These are phyloP conservation scores for Paramecium caudatum DNA, from an alignment of 73 alveolate species.

Conservation along the genomic window DNA sequence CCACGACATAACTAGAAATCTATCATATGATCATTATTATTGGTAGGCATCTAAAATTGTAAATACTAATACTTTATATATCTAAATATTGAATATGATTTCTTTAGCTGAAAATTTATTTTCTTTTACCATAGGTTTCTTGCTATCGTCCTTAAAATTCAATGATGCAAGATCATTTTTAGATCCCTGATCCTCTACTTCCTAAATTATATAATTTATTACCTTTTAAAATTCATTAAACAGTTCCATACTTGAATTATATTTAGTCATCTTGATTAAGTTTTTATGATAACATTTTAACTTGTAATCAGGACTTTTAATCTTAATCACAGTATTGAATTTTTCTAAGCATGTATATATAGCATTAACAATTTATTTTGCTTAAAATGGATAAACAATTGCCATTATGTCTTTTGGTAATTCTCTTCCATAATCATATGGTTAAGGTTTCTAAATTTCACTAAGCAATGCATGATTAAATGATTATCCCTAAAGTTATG, in stretches of 20 bases:
- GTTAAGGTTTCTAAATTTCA: conserved; percentile 20
- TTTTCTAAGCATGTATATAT: conserved; percentile 55
- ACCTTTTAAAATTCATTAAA: conserved; percentile 39
- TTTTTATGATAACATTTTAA: conserved; percentile 68
- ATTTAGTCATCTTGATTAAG: conserved; percentile 44
- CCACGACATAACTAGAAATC: conserved; percentile 60
- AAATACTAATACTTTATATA: conserved; percentile 30
- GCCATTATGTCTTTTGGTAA: conserved; percentile 34
- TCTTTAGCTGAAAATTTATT: conserved; percentile 56
- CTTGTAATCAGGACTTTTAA: conserved; percentile 61
- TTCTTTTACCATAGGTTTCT: conserved; percentile 26
- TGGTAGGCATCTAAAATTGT: conserved; percentile 41
- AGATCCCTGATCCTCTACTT: conserved; percentile 56
- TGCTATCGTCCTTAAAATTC: conserved; percentile 52
- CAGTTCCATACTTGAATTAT: conserved; percentile 43
- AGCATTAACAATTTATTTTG: conserved; percentile 24
- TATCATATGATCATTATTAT: conserved; percentile 62
- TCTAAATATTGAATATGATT: conserved; percentile 49
- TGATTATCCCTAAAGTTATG: conserved; percentile 20
- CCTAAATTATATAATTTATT: neutral
- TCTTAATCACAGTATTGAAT: conserved; percentile 49
- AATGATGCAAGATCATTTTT: conserved; percentile 15
- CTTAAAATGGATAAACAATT: conserved; percentile 34
- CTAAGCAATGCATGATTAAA: neutral
- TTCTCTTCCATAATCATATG: conserved; percentile 51